These are phyloP conservation scores for Phoenix dactylifera DNA, from an alignment of 176 grass and related monocot genomes.

Conservation along the genomic window DNA sequence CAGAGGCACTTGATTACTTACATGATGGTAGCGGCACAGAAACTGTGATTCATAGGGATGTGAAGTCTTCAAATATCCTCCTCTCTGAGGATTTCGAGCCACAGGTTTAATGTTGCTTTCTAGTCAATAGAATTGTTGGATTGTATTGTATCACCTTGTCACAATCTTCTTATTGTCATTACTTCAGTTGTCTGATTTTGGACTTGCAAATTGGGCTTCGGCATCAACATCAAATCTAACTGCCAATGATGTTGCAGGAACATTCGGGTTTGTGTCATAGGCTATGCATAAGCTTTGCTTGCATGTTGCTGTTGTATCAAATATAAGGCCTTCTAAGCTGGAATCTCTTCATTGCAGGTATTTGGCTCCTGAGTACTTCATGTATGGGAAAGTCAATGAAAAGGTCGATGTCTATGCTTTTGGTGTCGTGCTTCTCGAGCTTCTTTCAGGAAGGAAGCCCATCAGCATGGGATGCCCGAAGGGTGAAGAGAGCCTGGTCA, in stretches of 20 bases:
- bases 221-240: slow-evolving; percentile 54
- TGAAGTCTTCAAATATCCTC: slow-evolving; percentile 96
- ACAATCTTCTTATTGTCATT: slow-evolving; percentile 16
- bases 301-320: slow-evolving; percentile 14
- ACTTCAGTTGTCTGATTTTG: slow-evolving; percentile 93
- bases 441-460: slow-evolving; percentile 85
- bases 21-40: slow-evolving; percentile 42
- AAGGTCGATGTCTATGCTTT: slow-evolving; percentile 96
- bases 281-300: not conserved
- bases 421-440: slow-evolving; percentile 83
- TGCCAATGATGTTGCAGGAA: slow-evolving; percentile 83
- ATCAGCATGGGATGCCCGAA: slow-evolving; percentile 59
- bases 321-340: slow-evolving; percentile 16
- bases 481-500: slow-evolving; percentile 75
- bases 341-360: slow-evolving; percentile 48
- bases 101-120: slow-evolving; percentile 38
- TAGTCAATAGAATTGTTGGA: not conserved
- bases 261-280: slow-evolving; percentile 65
- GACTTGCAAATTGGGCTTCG: slow-evolving; percentile 75
- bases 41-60: slow-evolving; percentile 83
- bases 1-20: slow-evolving; percentile 78
- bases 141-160: not conserved
- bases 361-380: slow-evolving; percentile 91
- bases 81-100: slow-evolving; percentile 72
- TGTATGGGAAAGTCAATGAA: slow-evolving; percentile 70